Percentiles rank a stretch among this genome's conserved stretches.
Evolutionary conservation across 768 basidiomycete genomes (phyloP).

Genomic region (Piloderma croceum): DNA sequence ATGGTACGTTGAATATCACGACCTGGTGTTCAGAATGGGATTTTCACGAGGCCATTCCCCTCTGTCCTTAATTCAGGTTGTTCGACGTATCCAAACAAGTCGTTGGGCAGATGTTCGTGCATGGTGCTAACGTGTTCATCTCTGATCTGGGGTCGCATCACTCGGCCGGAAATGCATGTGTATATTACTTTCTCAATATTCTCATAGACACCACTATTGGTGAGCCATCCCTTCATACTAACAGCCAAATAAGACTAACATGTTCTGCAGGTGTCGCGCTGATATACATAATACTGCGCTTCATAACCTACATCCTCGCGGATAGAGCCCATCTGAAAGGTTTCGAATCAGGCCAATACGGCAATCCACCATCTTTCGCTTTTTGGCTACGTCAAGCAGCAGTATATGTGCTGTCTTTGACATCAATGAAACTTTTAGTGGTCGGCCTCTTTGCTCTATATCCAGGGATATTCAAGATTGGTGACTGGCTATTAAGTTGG

Average conservation of each 20-base stretch:
- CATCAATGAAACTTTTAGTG: slow-evolving; percentile 90
- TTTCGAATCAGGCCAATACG: slow-evolving; percentile 85
- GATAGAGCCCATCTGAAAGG: slow-evolving; percentile 65
- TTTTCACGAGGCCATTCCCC: slow-evolving; percentile 9
- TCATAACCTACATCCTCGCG: slow-evolving; percentile 58
- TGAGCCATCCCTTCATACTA: slow-evolving; percentile 27
- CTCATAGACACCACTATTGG: slow-evolving; percentile 89
- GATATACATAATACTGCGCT: slow-evolving; percentile 68
- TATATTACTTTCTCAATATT: slow-evolving; percentile 89
- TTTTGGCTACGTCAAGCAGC: slow-evolving; percentile 76
- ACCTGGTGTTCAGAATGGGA: slow-evolving; percentile 6
- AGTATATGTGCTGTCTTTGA: slow-evolving; percentile 76
- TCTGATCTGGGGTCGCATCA: slow-evolving; percentile 71
- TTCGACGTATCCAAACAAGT: slow-evolving; percentile 93
- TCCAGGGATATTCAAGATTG: slow-evolving; percentile 65
- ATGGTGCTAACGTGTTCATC: slow-evolving; percentile 71
- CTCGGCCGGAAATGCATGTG: slow-evolving; percentile 78
- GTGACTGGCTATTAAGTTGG: slow-evolving; percentile 87
- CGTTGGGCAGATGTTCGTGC: slow-evolving; percentile 78
- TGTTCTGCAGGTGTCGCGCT: slow-evolving; percentile 63
- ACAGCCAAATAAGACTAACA: slow-evolving; percentile 4
- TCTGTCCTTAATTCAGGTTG: slow-evolving; percentile 43
- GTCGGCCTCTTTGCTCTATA: slow-evolving; percentile 65
- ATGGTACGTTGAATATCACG: slow-evolving; percentile 51
- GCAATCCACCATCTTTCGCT: slow-evolving; percentile 66